These are phyloP conservation scores for Penicillium goetzii DNA, from an alignment of 495 filamentous ascomycete species.

Conservation along the genomic window DNA sequence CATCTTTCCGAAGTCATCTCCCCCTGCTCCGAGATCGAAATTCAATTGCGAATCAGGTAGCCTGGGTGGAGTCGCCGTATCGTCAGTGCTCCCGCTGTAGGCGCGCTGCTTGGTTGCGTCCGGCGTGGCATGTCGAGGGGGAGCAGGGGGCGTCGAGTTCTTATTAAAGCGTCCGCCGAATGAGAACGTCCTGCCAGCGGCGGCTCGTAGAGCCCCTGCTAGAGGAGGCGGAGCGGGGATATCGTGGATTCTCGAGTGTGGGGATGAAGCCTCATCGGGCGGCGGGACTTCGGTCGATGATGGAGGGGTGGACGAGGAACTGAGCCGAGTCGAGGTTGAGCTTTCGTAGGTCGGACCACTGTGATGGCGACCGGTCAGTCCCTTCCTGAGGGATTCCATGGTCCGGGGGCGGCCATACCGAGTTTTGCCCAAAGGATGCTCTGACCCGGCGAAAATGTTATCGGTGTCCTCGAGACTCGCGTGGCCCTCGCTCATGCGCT, in stretches of 20 bases:
- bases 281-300: constrained; percentile 67
- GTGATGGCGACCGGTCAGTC: constrained; percentile 50
- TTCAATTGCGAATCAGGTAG: constrained; percentile 61
- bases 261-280: constrained; percentile 58
- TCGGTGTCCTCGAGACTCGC: constrained; percentile 55
- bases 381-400: constrained; percentile 29
- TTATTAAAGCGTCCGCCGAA: constrained; percentile 58
- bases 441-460: constrained; percentile 45
- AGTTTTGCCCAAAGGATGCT: constrained; percentile 40
- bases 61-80: constrained; percentile 72
- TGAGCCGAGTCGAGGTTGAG: constrained; percentile 64
- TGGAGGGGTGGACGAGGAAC: constrained; percentile 72
- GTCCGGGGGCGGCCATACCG: constrained; percentile 42
- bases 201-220: constrained; percentile 58
- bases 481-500: constrained; percentile 43
- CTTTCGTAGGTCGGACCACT: constrained; percentile 69
- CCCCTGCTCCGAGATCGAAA: constrained; percentile 43
- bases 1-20: constrained; percentile 70
- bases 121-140: constrained; percentile 49
- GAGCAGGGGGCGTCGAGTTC: constrained; percentile 40
- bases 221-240: constrained; percentile 58
- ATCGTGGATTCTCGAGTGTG: constrained; percentile 56
- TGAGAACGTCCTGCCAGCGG: constrained; percentile 75
- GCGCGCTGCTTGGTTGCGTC: constrained; percentile 48
- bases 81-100: constrained; percentile 60